Base-by-base conservation (phyloP, 768 basidiomycete species). In the Tricholoma hemisulphureum region DNA sequence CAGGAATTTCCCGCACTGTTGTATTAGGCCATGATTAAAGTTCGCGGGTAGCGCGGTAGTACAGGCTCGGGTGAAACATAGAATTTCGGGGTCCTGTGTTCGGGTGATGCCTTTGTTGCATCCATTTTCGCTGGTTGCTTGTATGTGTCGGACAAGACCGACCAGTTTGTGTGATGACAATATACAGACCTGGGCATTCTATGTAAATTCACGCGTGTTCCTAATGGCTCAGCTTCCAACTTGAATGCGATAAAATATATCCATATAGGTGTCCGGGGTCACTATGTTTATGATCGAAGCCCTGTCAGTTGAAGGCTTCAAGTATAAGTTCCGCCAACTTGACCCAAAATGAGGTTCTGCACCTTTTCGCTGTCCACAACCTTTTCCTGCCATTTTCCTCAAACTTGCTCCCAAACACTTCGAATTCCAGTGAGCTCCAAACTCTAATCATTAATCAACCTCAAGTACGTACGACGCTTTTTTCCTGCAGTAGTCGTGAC, bases 311-410 rank as follows among this genome's bases (percentile, higher is more conserved):
- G 71, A 69, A 73, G 70, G 62, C 63, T 67, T 69, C 67, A 77
- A 68, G 75, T 83, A 83, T 83, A 84, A 84, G 82, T 80, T 77
- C 82, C 81, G 83, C 73, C 73, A 75, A 75, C 71, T 72, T 75
- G 69, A 77, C 72, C 73, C 73, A 79, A 77, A 75, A 80, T 80
- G 77, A 70, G 67, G 64, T 63, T 62, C 64, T 65, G 60, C 69
- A 67, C 73, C 72, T 73, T 77, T 76, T 75, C 73, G 74, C 75
- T 73, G 72, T 72, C 71, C 71, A 73, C 73, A 72, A 64, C 65
- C 62, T 16, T 56, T 64, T 62, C 59, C 57, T 51, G 28, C 29
- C 14, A 34, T 48, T 32, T 64, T 23, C 29, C 53, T 57, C 58
- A 20, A 48, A 48, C 50, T 57, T 53, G 20, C 43, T 16, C 39